Evolutionary conservation across 495 filamentous ascomycete species (phyloP), one percentile per base, ranked within the genome.

Genomic region (Penicillium samsonianum): DNA sequence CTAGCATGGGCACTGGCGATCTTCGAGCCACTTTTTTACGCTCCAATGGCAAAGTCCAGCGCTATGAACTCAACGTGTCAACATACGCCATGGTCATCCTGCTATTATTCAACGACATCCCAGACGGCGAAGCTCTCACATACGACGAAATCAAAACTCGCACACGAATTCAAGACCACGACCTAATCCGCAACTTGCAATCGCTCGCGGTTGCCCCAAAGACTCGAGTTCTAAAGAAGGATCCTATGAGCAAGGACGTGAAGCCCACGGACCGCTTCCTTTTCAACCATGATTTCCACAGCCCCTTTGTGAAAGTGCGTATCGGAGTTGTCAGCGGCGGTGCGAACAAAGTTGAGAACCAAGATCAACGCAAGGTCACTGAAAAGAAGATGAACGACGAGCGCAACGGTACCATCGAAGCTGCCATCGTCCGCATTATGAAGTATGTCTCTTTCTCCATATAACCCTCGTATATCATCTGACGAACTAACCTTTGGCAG

Each of bases 61-160:
- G 88, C 8, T 90, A 96, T 64, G 94, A 99, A 58, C 74, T 99
- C 38, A 96, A 91, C 55, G 91, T 97, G 2, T 86, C 91, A 2
- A 99, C 94, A 0, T 96, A 94, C 65, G 90, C 86, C 54, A 94
- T 98, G 89, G 68, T 97, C 31, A 87, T 99, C 17, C 74, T 99
- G 26, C 61, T 94, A 47, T 83, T 96, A 0, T 99, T 98, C 80
- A 97, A 98, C 63, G 84, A 92, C 43, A 55, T 95, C 0, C 75
- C 77, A 5, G 73, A 83, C 1, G 85, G 80, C 38, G 80, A 87
- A 57, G 84, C 77, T 31, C 69, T 96, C 12, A 89, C 85, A 0
- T 94, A 88, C 49, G 88, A 94, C 61, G 92, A 96, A 44, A 91
- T 99, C 53, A 87, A 93, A 68, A 82, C 82, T 0, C 80, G 78